Evolutionary conservation across 176 grass and related monocot genomes (phyloP).

Genomic region (Musa beccarii): DNA sequence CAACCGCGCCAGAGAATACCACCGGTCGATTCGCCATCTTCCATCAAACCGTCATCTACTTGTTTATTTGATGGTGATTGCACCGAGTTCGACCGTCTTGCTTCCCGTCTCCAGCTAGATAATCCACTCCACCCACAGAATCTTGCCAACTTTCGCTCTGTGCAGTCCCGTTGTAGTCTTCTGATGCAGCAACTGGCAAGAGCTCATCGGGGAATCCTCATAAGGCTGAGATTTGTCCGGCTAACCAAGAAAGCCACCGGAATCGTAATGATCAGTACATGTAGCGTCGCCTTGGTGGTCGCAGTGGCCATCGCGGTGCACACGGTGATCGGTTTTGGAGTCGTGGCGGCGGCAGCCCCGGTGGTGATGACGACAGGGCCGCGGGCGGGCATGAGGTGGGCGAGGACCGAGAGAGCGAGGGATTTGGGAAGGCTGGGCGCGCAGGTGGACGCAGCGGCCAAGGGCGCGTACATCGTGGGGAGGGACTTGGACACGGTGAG

Average conservation of each 20-base stretch:
- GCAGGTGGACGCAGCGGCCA: constrained; percentile 61
- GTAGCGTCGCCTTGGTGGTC: constrained; percentile 22
- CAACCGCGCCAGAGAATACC: constrained; percentile 35
- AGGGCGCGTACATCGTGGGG: constrained; percentile 69
- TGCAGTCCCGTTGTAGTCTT: constrained; percentile 33
- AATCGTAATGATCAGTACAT: constrained; percentile 22
- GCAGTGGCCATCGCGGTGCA: constrained; percentile 30
- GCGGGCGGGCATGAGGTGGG: background rate
- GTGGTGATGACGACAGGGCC: background rate
- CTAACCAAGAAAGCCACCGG: constrained; percentile 24
- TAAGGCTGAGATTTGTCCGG: constrained; percentile 8
- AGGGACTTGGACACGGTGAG: constrained; percentile 77
- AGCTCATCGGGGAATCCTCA: constrained; percentile 22
- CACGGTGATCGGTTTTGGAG: constrained; percentile 31
- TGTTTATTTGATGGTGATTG: background rate
- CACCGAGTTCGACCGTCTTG: constrained; percentile 14
- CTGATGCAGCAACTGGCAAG: constrained; percentile 26
- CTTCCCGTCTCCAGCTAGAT: constrained; percentile 27
- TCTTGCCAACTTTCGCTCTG: constrained; percentile 32
- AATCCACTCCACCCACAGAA: constrained; percentile 42
- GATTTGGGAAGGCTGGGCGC: background rate
- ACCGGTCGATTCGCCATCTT: constrained; percentile 36
- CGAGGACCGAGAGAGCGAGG: background rate
- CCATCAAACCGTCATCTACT: constrained; percentile 14
- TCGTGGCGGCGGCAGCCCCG: background rate